A percentile compares a stretch with the other conserved stretches of the same genome.
Evolutionary conservation across 495 filamentous ascomycete species (phyloP).

Genomic region (Talaromyces wortmannii): DNA sequence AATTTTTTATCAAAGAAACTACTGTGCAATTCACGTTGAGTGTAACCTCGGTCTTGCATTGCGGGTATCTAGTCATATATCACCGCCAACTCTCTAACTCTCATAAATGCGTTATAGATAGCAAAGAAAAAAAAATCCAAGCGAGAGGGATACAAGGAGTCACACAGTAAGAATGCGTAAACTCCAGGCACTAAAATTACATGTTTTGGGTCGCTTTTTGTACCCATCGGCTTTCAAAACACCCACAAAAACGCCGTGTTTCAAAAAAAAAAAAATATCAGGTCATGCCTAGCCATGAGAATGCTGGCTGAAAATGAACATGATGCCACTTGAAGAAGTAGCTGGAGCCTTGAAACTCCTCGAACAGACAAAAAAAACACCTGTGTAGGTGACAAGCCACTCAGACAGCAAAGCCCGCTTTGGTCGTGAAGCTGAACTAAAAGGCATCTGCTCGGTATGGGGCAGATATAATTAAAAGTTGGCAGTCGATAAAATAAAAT

Average conservation of each 20-base stretch:
- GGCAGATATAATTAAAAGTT: neutral
- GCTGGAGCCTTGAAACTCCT: conserved; percentile 7
- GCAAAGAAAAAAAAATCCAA: conserved; percentile 7
- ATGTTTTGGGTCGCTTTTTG: too few species aligned
- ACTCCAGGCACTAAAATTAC: too few species aligned
- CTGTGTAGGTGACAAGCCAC: neutral
- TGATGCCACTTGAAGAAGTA: neutral
- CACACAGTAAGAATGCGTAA: too few species aligned
- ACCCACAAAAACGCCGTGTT: too few species aligned
- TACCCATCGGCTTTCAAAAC: too few species aligned
- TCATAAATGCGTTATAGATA: conserved; percentile 7
- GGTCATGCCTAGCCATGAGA: conserved; percentile 10
- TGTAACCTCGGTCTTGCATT: neutral
- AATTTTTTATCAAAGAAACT: neutral
- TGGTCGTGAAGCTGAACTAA: conserved; percentile 33
- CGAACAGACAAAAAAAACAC: neutral
- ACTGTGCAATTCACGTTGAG: neutral
- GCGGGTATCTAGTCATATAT: neutral
- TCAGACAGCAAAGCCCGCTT: conserved; percentile 42
- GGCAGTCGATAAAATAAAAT: neutral
- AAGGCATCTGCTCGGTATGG: conserved; percentile 5
- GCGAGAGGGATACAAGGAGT: neutral
- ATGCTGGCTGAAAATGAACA: conserved; percentile 5
- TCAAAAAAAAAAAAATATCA: neutral
- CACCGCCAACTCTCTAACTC: neutral